Conservation (phyloP, 768 basidiomycete genomes). For the Piloderma croceum region DNA sequence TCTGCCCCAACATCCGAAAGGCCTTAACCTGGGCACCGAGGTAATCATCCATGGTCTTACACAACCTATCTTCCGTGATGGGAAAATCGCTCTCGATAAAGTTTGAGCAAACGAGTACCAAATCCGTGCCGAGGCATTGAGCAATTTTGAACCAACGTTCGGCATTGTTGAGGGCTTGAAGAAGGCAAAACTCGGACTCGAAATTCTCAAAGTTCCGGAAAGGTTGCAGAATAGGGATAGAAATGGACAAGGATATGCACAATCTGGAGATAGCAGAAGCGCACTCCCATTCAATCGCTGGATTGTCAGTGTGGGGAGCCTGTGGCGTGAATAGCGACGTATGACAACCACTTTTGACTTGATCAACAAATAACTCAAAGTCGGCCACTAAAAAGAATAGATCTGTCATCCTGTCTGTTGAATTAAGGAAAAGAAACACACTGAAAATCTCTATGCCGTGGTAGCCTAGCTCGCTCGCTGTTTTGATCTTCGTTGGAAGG, state of each 20-base stretch:
- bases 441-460: slow-evolving; percentile 28
- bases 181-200: slow-evolving; percentile 18
- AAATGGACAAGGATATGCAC: slow-evolving; percentile 17
- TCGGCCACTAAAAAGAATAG: too few species aligned
- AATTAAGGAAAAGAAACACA: too few species aligned
- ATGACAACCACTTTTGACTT: slow-evolving; percentile 16
- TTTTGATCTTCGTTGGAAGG: slow-evolving; percentile 25
- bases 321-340: slow-evolving; percentile 17
- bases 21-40: slow-evolving; percentile 22
- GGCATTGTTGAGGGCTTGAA: slow-evolving; percentile 22
- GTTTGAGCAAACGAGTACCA: slow-evolving; percentile 34
- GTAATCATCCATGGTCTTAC: slow-evolving; percentile 20
- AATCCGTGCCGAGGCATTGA: slow-evolving; percentile 23
- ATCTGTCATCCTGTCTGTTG: too few species aligned
- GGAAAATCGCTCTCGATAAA: slow-evolving; percentile 18
- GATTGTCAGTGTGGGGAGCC: slow-evolving; percentile 10
- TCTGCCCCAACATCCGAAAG: slow-evolving; percentile 25
- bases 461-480: slow-evolving; percentile 28
- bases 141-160: slow-evolving; percentile 27
- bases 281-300: slow-evolving; percentile 21
- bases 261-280: slow-evolving; percentile 19
- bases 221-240: slow-evolving; percentile 31
- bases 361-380: slow-evolving; percentile 22
- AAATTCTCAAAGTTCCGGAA: slow-evolving; percentile 34
- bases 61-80: slow-evolving; percentile 13